A percentile compares a stretch with the other conserved stretches of the same genome.
phyloP scores from a whole-genome alignment of 2,329 filamentous ascomycete genomes.

The Capronia coronata region DNA sequence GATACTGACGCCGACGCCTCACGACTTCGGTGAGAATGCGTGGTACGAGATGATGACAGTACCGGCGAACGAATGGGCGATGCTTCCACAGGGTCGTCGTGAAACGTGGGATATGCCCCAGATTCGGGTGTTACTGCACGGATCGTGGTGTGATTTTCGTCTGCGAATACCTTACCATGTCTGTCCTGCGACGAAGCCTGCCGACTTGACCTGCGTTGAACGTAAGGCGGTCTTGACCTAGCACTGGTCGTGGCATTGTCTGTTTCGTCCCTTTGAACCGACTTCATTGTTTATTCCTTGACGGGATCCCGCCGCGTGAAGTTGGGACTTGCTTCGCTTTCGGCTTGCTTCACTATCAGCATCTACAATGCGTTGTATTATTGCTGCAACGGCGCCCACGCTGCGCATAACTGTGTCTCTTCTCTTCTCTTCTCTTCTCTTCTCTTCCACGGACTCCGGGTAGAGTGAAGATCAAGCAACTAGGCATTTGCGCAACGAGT shows the following conservation, averaged over 20 bases:
- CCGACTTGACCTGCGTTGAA: slow-evolving; percentile 18
- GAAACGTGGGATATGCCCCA: slow-evolving; percentile 30
- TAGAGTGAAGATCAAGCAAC: slow-evolving; percentile 9
- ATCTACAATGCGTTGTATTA: slow-evolving; percentile 1
- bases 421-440: too few species aligned
- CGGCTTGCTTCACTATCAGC: slow-evolving; percentile 5
- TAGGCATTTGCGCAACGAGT: slow-evolving; percentile 17
- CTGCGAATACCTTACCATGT: slow-evolving; percentile 32
- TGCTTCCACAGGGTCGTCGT: slow-evolving; percentile 22
- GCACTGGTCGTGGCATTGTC: slow-evolving; percentile 7
- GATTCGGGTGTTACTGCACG: slow-evolving; percentile 45
- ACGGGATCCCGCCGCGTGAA: neutral
- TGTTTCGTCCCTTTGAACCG: slow-evolving; percentile 9
- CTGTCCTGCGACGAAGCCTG: slow-evolving; percentile 23
- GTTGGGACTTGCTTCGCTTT: neutral
- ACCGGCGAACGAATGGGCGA: slow-evolving; percentile 17
- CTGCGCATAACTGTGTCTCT: slow-evolving; percentile 9
- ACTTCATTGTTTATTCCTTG: slow-evolving; percentile 10
- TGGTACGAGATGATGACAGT: slow-evolving; percentile 21
- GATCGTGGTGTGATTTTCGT: slow-evolving; percentile 40
- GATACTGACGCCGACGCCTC: slow-evolving; percentile 26
- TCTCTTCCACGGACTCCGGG: slow-evolving; percentile 16
- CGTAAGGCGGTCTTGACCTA: slow-evolving; percentile 15
- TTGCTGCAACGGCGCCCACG: neutral
- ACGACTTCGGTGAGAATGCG: slow-evolving; percentile 15